Evolutionary conservation across 495 filamentous ascomycete species (phyloP), one percentile per base, ranked within the genome.

Genomic region (Daldinia loculata): DNA sequence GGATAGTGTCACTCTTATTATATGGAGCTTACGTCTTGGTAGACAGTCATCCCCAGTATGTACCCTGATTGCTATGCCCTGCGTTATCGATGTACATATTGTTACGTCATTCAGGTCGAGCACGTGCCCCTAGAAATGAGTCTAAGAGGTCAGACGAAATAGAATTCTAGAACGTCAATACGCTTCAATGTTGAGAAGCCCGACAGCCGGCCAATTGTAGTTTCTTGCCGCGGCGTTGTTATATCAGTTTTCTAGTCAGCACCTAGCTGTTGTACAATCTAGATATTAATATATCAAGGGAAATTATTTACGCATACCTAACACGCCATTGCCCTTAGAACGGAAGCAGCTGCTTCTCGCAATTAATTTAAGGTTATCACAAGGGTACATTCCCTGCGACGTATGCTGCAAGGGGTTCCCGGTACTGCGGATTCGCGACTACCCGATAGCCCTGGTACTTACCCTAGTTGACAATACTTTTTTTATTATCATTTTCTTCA

Each of bases 381-480:
- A 38, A 66, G 45, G 63, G 30, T 61, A 64, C 64, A 67, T 67
- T 56, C 64, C 53, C 55, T 72, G 63, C 59, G 52, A 64, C 63
- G 32, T 66, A 52, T 17, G 15, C 58, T 71, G 69, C 69, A 72
- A 34, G 69, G 69, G 59, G 43, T 19, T 56, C 63, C 66, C 66
- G 14, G 45, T 45, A 53, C 41, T 55, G 43, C 53, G 43, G 58
- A 56, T 66, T 48, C 32, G 51, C 50, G 29, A 30, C 48, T 22
- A 34, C 26, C n/a, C 29, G 45, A 63, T 65, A 34, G 38, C 9
- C n/a, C 30, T 29, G 51, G 59, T 27, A 63, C 63, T 67, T 71
- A 64, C 69, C 64, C 59, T 61, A 67, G 67, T 67, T 27, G 69
- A 72, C 60, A 67, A 67, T 67, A 67, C 36, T 50, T 67, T 72